These are phyloP conservation scores for Stachybotrys chlorohalonatus DNA, from an alignment of 2,329 filamentous ascomycete species.

Conservation along the genomic window DNA sequence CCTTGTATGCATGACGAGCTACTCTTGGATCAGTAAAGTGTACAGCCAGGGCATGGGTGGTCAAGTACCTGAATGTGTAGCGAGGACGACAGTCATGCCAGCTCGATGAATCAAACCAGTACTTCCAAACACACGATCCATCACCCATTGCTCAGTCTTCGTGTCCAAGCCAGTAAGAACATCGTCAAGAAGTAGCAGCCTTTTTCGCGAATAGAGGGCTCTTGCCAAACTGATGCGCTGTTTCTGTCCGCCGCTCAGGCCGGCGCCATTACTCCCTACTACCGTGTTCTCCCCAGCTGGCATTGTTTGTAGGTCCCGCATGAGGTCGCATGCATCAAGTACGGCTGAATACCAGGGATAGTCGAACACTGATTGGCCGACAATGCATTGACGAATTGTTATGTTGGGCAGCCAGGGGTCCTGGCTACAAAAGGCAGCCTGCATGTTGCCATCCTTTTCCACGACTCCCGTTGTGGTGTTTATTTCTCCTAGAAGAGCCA, in stretches of 20 bases:
- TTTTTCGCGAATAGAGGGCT: constrained; percentile 77
- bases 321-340: constrained; percentile 18
- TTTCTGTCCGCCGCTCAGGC: constrained; percentile 84
- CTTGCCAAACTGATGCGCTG: constrained; percentile 86
- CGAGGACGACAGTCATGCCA: constrained; percentile 31
- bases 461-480: neutral
- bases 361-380: constrained; percentile 10
- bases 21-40: neutral
- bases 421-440: constrained; percentile 23
- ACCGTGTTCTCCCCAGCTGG: constrained; percentile 79
- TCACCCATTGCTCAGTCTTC: constrained; percentile 1
- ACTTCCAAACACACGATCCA: constrained; percentile 24
- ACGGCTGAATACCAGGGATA: constrained; percentile 9
- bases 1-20: neutral
- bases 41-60: neutral
- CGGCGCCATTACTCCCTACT: constrained; percentile 86
- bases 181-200: constrained; percentile 77
- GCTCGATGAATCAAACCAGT: constrained; percentile 27
- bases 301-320: constrained; percentile 64
- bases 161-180: constrained; percentile 59
- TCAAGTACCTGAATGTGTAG: constrained; percentile 16
- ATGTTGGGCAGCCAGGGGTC: constrained; percentile 14
- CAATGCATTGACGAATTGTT: constrained; percentile 11
- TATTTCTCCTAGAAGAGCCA: neutral
- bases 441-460: constrained; percentile 2